Evolutionary conservation across 2,329 filamentous ascomycete species (phyloP), one percentile per base, ranked within the genome.

Genomic region (Aspergillus arachidicola): DNA sequence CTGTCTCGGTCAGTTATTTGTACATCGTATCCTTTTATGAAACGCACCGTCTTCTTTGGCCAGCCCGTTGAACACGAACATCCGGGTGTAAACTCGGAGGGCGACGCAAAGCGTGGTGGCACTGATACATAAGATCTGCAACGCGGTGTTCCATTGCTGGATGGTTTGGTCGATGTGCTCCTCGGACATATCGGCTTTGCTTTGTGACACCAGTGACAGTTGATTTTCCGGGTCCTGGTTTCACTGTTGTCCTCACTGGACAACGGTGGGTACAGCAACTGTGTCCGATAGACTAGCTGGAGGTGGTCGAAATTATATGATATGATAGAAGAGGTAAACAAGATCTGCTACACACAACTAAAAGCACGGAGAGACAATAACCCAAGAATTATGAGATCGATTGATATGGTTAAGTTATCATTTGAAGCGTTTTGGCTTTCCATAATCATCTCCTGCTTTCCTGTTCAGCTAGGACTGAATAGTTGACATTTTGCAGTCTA

Each of bases 331-430:
- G 19, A 36, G 6, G 2, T 7, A 7, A 41, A n/a, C 38, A 41
- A 19, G 6, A 9, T 41, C 19, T 41, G 6, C 38, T 41, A 41
- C 7, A 41, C 1, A 28, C 6, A 16, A 2, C 38, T 9, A 19
- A 9, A 10, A 41, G 4, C 0, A 2, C 19, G 4, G 19, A 10
- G 3, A n/a, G 7, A 19, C 16, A n/a, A 41, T 3, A 41, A n/a
- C 12, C 3, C 38, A n/a, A n/a, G 16, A 10, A 14, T 10, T n/a
- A n/a, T n/a, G 1, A 9, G 3, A 10, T n/a, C n/a, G 16, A 4
- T 9, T 0, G 7, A 19, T 41, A 19, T 7, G 2, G 9, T 9
- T 1, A n/a, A 10, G 7, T 1, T 6, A 10, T n/a, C 2, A 14
- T n/a, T 7, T 10, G 6, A 41, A 19, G 38, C 7, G 6, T 19